A percentile compares a stretch with the other conserved stretches of the same genome.
phyloP scores from a whole-genome alignment of 208 protist species.

The Leishmania amazonensis region DNA sequence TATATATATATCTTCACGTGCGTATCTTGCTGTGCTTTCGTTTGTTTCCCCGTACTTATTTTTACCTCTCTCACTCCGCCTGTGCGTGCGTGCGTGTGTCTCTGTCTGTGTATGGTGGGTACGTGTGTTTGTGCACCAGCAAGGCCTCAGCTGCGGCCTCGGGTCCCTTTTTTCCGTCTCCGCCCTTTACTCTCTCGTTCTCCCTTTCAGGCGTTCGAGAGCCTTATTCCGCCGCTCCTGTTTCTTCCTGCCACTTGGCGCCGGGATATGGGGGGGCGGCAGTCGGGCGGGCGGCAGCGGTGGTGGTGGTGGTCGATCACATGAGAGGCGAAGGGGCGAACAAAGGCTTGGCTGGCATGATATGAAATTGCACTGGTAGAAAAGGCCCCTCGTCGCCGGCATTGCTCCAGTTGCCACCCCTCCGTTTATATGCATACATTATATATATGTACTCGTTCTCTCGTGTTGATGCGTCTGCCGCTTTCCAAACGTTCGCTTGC shows the following conservation, averaged over 20 bases:
- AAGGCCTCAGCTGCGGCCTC: neutral
- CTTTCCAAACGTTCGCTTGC: neutral
- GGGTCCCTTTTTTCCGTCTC: neutral
- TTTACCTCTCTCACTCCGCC: neutral
- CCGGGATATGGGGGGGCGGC: neutral
- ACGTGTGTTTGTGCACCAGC: neutral
- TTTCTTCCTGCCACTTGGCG: neutral
- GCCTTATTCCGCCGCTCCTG: neutral
- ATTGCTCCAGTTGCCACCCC: neutral
- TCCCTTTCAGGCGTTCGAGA: neutral
- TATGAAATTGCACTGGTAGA: neutral
- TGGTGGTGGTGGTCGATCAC: neutral
- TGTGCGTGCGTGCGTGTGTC: neutral
- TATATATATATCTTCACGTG: neutral
- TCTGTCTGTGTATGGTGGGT: neutral
- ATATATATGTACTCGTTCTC: neutral
- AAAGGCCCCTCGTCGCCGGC: neutral
- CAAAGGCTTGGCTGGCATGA: neutral
- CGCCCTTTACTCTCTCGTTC: neutral
- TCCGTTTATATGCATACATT: neutral
- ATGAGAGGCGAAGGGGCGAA: neutral
- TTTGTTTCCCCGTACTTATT: constrained; percentile 1
- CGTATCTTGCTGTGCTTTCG: neutral
- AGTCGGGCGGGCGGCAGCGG: neutral
- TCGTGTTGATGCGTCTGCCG: neutral